phyloP scores from a whole-genome alignment of 2,329 filamentous ascomycete species.

The Aciculosporium take region DNA sequence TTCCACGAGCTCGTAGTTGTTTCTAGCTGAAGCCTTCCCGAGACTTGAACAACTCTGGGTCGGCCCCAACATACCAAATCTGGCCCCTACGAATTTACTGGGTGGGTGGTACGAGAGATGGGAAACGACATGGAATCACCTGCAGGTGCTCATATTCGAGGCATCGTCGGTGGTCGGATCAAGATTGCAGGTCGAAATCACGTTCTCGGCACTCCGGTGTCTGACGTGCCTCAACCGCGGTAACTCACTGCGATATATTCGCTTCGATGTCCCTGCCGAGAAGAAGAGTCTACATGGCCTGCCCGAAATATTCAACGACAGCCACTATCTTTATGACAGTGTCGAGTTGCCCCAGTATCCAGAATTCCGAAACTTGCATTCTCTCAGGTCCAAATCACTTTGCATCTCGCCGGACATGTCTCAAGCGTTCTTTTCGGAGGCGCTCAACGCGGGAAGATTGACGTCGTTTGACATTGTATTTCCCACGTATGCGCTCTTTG shows the following conservation, averaged over 20 bases:
- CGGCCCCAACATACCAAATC: constrained; percentile 12
- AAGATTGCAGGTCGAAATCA: constrained; percentile 11
- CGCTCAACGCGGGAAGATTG: constrained; percentile 16
- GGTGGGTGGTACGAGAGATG: constrained; percentile 8
- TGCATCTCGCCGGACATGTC: constrained; percentile 13
- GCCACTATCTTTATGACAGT: not conserved
- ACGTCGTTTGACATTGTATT: constrained; percentile 23
- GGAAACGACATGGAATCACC: constrained; percentile 15
- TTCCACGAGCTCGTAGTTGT: constrained; percentile 13
- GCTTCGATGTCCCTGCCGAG: constrained; percentile 17
- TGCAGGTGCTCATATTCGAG: constrained; percentile 15
- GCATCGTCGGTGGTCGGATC: constrained; percentile 10
- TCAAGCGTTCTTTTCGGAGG: constrained; percentile 11
- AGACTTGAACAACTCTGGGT: constrained; percentile 19
- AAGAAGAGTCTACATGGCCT: constrained; percentile 8
- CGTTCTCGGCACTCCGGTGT: constrained; percentile 10
- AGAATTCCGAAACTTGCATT: constrained; percentile 15
- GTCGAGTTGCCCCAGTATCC: constrained; percentile 3
- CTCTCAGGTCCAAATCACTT: constrained; percentile 15
- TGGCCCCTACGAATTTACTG: constrained; percentile 7
- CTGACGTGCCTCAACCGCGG: constrained; percentile 16
- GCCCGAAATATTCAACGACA: constrained; percentile 1
- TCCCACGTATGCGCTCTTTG: constrained; percentile 13
- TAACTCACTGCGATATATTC: constrained; percentile 16
- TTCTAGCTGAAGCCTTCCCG: constrained; percentile 8